phyloP scores from a whole-genome alignment of 2,329 filamentous ascomycete species.

The Fonsecaea multimorphosa region DNA sequence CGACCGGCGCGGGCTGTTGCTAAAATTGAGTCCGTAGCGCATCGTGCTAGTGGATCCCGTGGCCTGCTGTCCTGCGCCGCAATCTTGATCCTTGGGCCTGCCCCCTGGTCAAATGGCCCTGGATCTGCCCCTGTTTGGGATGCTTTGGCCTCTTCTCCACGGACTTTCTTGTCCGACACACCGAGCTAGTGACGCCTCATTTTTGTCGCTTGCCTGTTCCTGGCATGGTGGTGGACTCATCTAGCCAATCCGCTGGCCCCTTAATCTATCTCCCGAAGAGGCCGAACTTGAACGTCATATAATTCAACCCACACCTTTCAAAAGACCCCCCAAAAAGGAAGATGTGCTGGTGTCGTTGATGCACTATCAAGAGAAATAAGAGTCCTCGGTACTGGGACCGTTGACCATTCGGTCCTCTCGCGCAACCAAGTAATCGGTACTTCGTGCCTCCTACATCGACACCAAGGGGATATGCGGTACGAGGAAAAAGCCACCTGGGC shows the following conservation, averaged over 20 bases:
- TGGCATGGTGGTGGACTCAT: not conserved
- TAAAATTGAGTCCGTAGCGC: constrained; percentile 38
- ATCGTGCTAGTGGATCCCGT: constrained; percentile 13
- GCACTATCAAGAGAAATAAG: too few relatives aligned
- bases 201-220: constrained; percentile 3
- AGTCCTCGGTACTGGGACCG: not conserved
- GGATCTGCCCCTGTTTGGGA: constrained; percentile 14
- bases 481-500: too few relatives aligned
- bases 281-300: constrained; percentile 2
- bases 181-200: constrained; percentile 27
- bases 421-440: too few relatives aligned
- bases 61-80: constrained; percentile 24
- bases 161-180: constrained; percentile 32
- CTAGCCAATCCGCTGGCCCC: constrained; percentile 5
- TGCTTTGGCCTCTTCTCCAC: constrained; percentile 28
- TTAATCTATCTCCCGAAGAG: not conserved
- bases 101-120: not conserved
- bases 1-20: constrained; percentile 26
- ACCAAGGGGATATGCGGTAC: too few relatives aligned
- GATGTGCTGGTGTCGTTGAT: too few relatives aligned
- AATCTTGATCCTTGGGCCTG: constrained; percentile 27
- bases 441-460: too few relatives aligned
- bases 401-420: not conserved
- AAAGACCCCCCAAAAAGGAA: too few relatives aligned
- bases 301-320: not conserved